Conservation (phyloP, 2,329 filamentous ascomycete genomes). For the Juglanconis oblonga region DNA sequence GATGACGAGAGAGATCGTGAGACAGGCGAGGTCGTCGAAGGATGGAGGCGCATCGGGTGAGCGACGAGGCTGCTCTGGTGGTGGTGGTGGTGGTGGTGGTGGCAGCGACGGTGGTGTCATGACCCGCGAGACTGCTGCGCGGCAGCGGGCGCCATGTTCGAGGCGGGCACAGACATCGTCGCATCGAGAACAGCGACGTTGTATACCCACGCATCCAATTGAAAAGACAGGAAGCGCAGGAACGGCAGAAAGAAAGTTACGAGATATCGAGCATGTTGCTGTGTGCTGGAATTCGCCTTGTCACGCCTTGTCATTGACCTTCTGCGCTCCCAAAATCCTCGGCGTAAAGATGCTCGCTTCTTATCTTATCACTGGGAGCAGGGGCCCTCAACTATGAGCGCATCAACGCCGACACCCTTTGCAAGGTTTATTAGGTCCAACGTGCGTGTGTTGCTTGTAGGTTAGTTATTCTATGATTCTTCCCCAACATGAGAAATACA, state of each 20-base stretch:
- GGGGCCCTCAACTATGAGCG: no score
- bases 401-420: no score
- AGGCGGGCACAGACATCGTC: conserved; percentile 31
- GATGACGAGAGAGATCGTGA: not conserved
- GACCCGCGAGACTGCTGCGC: conserved; percentile 15
- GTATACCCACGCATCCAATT: conserved; percentile 26
- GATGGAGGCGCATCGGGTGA: not conserved
- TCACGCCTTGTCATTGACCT: no score
- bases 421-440: no score
- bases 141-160: conserved; percentile 21
- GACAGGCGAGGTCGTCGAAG: not conserved
- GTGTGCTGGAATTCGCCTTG: no score
- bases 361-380: no score
- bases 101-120: not conserved
- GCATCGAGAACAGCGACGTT: conserved; percentile 30
- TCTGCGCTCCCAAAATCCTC: no score
- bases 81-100: not conserved
- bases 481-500: no score
- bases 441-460: no score
- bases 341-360: no score
- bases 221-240: conserved; percentile 11
- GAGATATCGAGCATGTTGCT: conserved; percentile 3
- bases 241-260: not conserved
- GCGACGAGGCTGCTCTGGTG: not conserved
- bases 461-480: no score